These are phyloP conservation scores for Yueomyces sp. DNA, from an alignment of 1,139 yeast species.

Conservation along the genomic window DNA sequence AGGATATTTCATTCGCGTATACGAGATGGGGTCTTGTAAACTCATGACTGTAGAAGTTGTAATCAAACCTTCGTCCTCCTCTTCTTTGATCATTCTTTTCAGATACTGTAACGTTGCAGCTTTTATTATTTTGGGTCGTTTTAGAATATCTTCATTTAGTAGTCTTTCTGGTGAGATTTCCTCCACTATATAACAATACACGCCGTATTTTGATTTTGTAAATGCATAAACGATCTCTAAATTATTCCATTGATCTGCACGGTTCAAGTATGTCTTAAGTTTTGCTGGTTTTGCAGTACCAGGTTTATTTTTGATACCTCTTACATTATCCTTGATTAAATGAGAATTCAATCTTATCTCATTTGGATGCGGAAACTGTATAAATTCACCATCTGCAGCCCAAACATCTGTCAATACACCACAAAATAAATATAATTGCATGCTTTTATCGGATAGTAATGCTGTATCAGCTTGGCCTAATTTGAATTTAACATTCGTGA, in stretches of 20 bases:
- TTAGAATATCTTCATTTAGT: constrained; percentile 21
- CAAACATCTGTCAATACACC: constrained; percentile 23
- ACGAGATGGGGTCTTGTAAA: constrained; percentile 53
- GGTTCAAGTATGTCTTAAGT: constrained; percentile 33
- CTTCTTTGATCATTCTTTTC: constrained; percentile 26
- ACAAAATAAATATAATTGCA: constrained; percentile 33
- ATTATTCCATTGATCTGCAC: constrained; percentile 26
- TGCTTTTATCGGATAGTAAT: constrained; percentile 20
- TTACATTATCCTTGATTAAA: constrained; percentile 35
- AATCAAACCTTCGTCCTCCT: constrained; percentile 45
- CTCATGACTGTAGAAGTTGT: constrained; percentile 46
- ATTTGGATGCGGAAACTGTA: constrained; percentile 36
- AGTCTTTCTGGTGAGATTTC: constrained; percentile 30
- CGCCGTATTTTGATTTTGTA: constrained; percentile 31
- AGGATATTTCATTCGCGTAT: constrained; percentile 48
- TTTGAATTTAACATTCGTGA: constrained; percentile 27
- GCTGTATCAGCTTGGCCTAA: constrained; percentile 29
- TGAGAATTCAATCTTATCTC: constrained; percentile 40
- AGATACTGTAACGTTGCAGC: constrained; percentile 35
- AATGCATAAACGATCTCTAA: constrained; percentile 43
- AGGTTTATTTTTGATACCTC: constrained; percentile 46
- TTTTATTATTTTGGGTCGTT: constrained; percentile 35
- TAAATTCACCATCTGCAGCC: constrained; percentile 11
- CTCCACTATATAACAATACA: constrained; percentile 44
- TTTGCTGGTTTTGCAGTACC: constrained; percentile 59